Conservation (phyloP, 345 rosid species). For the Abelmoschus esculentus region DNA sequence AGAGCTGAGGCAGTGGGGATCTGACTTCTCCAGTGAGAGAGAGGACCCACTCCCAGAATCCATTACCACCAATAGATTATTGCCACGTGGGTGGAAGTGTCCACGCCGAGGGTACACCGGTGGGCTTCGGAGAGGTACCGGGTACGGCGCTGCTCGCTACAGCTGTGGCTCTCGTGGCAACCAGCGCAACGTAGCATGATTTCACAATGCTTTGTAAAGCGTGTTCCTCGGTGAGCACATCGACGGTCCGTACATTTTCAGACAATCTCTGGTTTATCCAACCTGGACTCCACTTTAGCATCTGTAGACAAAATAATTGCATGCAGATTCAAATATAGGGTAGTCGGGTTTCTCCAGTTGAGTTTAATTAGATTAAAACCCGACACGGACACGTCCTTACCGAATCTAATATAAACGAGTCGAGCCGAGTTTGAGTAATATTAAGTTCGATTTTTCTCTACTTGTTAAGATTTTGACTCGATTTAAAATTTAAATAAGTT, state of each 20-base stretch:
- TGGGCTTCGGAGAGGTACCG: constrained; percentile 2
- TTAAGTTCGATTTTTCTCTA: too few species aligned
- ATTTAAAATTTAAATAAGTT: too few species aligned
- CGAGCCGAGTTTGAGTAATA: too few species aligned
- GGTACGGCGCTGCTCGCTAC: neutral
- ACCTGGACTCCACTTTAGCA: too few species aligned
- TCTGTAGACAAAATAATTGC: too few species aligned
- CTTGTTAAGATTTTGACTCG: too few species aligned
- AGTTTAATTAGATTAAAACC: too few species aligned
- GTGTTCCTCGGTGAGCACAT: constrained; percentile 22
- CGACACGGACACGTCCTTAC: too few species aligned
- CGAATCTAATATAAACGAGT: too few species aligned
- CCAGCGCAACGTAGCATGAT: neutral
- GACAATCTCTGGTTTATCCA: too few species aligned
- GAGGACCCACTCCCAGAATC: neutral
- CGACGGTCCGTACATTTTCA: neutral
- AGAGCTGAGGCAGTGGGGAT: neutral
- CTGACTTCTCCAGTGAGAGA: neutral
- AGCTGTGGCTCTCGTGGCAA: neutral
- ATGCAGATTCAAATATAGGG: too few species aligned
- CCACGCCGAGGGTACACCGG: constrained; percentile 20
- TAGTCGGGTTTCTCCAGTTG: too few species aligned
- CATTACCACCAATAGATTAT: neutral
- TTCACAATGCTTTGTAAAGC: constrained; percentile 14
- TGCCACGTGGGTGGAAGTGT: constrained; percentile 12